Conservation (phyloP, 2,329 filamentous ascomycete genomes). For the Paracorniculantispora psalliotae region DNA sequence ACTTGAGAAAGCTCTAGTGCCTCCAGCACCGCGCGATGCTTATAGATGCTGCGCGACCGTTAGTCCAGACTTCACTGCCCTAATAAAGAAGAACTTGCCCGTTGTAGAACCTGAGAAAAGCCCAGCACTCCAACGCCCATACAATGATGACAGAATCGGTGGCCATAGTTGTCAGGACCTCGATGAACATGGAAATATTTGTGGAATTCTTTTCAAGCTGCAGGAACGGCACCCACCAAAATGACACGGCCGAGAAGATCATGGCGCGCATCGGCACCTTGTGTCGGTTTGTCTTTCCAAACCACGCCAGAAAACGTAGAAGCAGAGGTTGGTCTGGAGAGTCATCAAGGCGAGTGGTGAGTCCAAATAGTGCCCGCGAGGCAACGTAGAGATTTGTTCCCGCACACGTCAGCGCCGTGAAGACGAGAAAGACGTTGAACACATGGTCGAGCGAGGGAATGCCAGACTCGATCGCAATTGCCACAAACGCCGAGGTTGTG, state of each 20-base stretch:
- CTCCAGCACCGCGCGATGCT: conserved; percentile 20
- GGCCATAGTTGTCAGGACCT: conserved; percentile 33
- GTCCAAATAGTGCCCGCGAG: conserved; percentile 28
- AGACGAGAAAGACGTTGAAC: conserved; percentile 29
- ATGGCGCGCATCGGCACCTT: conserved; percentile 34
- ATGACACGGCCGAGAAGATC: conserved; percentile 32
- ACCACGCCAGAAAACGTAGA: conserved; percentile 25
- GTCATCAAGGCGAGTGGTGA: conserved; percentile 26
- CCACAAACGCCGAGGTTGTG: conserved; percentile 23
- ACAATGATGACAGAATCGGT: conserved; percentile 33
- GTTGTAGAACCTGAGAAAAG: conserved; percentile 35
- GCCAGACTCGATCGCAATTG: conserved; percentile 20
- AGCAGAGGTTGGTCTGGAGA: conserved; percentile 20
- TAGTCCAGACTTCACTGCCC: not conserved
- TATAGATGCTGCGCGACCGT: conserved; percentile 19
- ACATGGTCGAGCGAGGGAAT: conserved; percentile 20
- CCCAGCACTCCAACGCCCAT: conserved; percentile 37
- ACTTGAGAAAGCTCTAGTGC: conserved; percentile 22
- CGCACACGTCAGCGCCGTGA: conserved; percentile 28
- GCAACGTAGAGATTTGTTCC: conserved; percentile 32
- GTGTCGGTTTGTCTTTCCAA: conserved; percentile 26
- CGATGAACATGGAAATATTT: conserved; percentile 29
- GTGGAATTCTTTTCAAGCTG: conserved; percentile 22
- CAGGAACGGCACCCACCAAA: conserved; percentile 38
- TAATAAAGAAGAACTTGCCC: conserved; percentile 22